A percentile compares a stretch with the other conserved stretches of the same genome.
Evolutionary conservation across 2,329 filamentous ascomycete species (phyloP).

Genomic region (Geosmithia morbida): DNA sequence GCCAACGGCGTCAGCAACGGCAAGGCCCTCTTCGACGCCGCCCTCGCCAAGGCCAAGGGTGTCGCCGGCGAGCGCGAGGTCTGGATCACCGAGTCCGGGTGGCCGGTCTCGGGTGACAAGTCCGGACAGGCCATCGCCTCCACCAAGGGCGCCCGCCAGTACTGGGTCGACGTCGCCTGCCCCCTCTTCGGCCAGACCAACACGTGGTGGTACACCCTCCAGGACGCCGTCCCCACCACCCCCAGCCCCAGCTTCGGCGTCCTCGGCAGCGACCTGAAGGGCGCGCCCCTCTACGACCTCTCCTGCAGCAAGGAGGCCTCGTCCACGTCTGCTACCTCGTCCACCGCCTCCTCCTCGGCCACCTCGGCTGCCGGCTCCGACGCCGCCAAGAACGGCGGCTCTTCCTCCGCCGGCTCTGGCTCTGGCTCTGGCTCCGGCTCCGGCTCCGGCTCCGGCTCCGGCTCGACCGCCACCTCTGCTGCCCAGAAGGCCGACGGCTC

Average conservation of each 20-base stretch:
- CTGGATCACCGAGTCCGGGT: slow-evolving; percentile 84
- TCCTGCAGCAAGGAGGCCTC: slow-evolving; percentile 26
- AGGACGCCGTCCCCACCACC: slow-evolving; percentile 45
- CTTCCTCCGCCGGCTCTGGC: neutral
- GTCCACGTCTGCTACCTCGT: slow-evolving; percentile 1
- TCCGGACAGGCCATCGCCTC: slow-evolving; percentile 49
- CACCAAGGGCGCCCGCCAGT: slow-evolving; percentile 56
- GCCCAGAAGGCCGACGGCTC: neutral
- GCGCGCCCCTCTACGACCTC: slow-evolving; percentile 47
- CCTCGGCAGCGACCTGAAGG: slow-evolving; percentile 36
- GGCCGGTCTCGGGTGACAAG: slow-evolving; percentile 58
- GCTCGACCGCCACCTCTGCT: neutral
- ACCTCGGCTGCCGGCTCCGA: neutral
- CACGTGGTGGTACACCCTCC: slow-evolving; percentile 66
- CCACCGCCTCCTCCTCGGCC: slow-evolving; percentile 2
- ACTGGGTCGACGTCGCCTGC: slow-evolving; percentile 70
- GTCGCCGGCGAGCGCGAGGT: slow-evolving; percentile 54
- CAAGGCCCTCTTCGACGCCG: slow-evolving; percentile 52
- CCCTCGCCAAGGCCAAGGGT: slow-evolving; percentile 43
- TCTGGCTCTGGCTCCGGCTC: neutral
- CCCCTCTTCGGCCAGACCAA: slow-evolving; percentile 48
- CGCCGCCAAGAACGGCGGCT: neutral
- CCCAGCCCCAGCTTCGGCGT: slow-evolving; percentile 60
- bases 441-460: neutral
- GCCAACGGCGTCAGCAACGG: slow-evolving; percentile 51